Evolutionary conservation across 2,329 filamentous ascomycete genomes (phyloP), one percentile per base, ranked within the genome.

Genomic region (Aspergillus hiratsukae): DNA sequence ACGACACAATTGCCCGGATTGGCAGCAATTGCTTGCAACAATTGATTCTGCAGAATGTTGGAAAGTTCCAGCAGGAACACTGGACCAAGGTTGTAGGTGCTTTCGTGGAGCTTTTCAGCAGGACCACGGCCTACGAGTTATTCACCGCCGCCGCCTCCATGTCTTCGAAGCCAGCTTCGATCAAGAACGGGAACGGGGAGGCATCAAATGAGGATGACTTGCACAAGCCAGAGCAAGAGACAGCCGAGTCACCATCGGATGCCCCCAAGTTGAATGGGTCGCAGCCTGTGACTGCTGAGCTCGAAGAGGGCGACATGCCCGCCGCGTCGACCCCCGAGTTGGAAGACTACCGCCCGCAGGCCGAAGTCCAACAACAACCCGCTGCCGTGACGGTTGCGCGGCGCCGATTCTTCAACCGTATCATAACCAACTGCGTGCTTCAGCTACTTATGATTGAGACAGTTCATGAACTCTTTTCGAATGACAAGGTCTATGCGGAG

Each of bases 401-500:
- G 27, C 86, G 94, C 37, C 88, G 92, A 52, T 97, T 97, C 79
- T 99, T 99, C 82, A 99, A 99, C 77, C 90, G 93, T 64, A 99
- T 99, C 73, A 99, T 99, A 74, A 97, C 93, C 14, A 93, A 95
- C 64, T 99, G 94, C 71, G 95, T 99, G 3, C 80, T 99, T 8
- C 95, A 99, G 74, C 84, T 99, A 2, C 85, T 99, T 61, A 99
- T 99, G 91, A 99, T 99, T 66, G 95, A 99, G 74, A 99, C 95
- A 0, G 95, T 99, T 45, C 95, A 96, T 68, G 95, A 99, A 74
- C 85, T 99, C 50, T 99, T 99, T 78, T 95, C 91, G 65, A 99
- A 97, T 73, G 92, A 97, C 70, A 85, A 89, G 1, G 95, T 99
- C 17, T 99, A 99, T 71, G 82, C 87, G 5, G 87, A 96, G 71